phyloP scores from a whole-genome alignment of 345 rosid species.

The Melaleuca quinquenervia region DNA sequence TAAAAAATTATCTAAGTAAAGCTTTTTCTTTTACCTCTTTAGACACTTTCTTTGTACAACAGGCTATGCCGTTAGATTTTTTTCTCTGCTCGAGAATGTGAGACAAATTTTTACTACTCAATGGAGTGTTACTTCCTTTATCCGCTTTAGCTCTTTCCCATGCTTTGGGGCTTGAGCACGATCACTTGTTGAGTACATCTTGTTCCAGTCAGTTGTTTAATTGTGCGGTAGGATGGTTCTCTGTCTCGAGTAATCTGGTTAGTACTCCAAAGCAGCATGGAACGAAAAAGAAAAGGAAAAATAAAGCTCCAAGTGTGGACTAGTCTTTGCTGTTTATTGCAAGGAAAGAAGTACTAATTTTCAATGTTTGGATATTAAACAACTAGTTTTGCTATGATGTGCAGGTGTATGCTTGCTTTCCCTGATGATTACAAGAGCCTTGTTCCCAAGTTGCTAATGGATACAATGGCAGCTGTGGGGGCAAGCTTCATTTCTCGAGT shows the following conservation, averaged over 20 bases:
- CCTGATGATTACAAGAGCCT: conserved; percentile 80
- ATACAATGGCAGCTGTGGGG: conserved; percentile 74
- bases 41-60: background rate
- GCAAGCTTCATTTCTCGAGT: conserved; percentile 70
- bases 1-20: background rate
- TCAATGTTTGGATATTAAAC: background rate
- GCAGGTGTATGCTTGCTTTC: conserved; percentile 92
- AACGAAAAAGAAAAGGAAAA: background rate
- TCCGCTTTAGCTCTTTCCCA: background rate
- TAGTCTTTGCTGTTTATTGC: background rate
- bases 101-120: background rate
- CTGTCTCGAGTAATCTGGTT: background rate
- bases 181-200: background rate
- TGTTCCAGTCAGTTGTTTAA: background rate
- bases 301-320: background rate
- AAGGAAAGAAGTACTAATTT: background rate
- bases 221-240: background rate
- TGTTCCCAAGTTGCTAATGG: conserved; percentile 71
- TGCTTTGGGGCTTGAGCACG: background rate
- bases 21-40: background rate
- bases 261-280: background rate
- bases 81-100: background rate
- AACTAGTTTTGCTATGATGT: background rate
- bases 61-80: background rate
- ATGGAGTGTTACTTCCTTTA: background rate